A percentile compares a stretch with the other conserved stretches of the same genome.
These are phyloP conservation scores for Populus tremula DNA, from an alignment of 345 rosid genomes.

Conservation along the genomic window DNA sequence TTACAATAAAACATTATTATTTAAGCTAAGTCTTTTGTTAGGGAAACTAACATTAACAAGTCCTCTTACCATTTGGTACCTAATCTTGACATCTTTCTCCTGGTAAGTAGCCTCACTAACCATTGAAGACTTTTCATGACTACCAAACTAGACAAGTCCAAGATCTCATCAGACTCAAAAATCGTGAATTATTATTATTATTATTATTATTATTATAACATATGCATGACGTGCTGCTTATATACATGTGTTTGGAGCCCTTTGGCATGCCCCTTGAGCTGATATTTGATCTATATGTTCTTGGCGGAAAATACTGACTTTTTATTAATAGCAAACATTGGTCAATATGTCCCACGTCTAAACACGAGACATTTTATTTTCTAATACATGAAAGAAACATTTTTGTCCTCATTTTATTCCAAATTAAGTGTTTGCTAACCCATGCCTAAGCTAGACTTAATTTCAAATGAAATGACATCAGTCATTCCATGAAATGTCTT, in stretches of 20 bases:
- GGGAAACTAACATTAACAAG: slow-evolving; percentile 48
- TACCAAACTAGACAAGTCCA: slow-evolving; percentile 32
- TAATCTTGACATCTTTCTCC: slow-evolving; percentile 33
- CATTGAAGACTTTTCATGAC: slow-evolving; percentile 41
- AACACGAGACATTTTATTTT: slow-evolving; percentile 19
- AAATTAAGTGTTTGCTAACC: not conserved
- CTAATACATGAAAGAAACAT: not conserved
- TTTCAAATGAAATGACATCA: not conserved
- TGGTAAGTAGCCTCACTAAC: slow-evolving; percentile 40
- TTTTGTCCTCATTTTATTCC: not conserved
- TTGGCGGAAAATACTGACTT: not conserved
- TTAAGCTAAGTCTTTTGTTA: slow-evolving; percentile 37
- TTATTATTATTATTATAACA: slow-evolving; percentile 4
- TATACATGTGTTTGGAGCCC: not conserved
- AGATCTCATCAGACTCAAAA: not conserved
- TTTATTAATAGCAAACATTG: not conserved
- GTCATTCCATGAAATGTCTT: not conserved
- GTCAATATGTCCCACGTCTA: too few species aligned
- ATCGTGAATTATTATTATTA: too few species aligned
- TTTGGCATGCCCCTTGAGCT: not conserved
- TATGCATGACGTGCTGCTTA: slow-evolving; percentile 40
- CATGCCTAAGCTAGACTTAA: too few species aligned
- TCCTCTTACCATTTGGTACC: slow-evolving; percentile 31
- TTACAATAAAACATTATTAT: not conserved
- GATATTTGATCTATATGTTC: not conserved